Evolutionary conservation across 352 stramenopile genomes (phyloP).

Genomic region (Phytophthora nicotianae): DNA sequence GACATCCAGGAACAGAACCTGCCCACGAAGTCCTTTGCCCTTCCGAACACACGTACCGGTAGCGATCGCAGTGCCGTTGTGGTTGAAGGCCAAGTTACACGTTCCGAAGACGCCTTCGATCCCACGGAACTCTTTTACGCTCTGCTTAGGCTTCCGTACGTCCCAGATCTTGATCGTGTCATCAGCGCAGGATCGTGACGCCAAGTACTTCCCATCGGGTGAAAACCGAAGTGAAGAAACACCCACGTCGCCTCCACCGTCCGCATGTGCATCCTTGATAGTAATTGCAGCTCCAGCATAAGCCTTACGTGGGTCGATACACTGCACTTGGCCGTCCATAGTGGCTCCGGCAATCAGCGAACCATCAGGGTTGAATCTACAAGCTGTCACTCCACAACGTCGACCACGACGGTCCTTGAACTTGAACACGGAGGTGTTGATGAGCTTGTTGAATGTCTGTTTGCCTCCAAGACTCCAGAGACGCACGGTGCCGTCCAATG

Average conservation of each 20-base stretch:
- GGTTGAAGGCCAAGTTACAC: conserved; percentile 84
- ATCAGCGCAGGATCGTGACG: conserved; percentile 74
- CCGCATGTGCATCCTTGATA: conserved; percentile 73
- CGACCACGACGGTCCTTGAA: conserved; percentile 80
- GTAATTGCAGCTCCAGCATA: conserved; percentile 68
- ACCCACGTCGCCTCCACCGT: conserved; percentile 68
- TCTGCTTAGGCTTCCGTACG: conserved; percentile 60
- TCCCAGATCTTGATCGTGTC: conserved; percentile 88
- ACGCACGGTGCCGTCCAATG: conserved; percentile 79
- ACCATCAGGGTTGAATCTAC: conserved; percentile 69
- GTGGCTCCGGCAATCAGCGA: conserved; percentile 64
- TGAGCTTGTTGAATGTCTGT: conserved; percentile 73
- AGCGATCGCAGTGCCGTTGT: conserved; percentile 67
- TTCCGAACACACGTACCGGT: conserved; percentile 78
- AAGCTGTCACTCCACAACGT: conserved; percentile 75
- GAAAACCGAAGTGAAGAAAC: conserved; percentile 83
- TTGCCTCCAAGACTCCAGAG: conserved; percentile 79
- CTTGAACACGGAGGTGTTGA: conserved; percentile 85
- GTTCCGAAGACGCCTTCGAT: conserved; percentile 78
- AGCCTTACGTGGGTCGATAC: conserved; percentile 72
- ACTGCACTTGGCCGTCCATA: conserved; percentile 83
- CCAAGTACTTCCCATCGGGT: conserved; percentile 61
- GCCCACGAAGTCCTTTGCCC: conserved; percentile 52
- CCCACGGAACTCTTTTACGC: conserved; percentile 62
- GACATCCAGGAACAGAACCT: conserved; percentile 81